Base-by-base conservation (phyloP, 306 rosid genomes). In the Argentina anserina region DNA sequence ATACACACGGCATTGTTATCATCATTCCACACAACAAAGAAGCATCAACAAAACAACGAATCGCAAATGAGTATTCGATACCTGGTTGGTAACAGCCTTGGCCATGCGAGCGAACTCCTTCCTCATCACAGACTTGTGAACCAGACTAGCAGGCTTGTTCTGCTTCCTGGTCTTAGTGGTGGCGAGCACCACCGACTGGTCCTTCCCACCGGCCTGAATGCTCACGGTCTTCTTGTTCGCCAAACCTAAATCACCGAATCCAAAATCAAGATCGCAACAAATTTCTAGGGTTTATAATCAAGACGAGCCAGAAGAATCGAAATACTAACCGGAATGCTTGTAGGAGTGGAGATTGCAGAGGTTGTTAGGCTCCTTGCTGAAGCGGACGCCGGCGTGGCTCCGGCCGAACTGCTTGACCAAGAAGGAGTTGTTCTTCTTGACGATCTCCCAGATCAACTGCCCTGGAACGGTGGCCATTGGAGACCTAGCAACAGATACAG, bases 391-490 rank as follows among this genome's bases (percentile, higher is more conserved):
- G 20, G 86, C 89, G 47, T 87, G 87, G 67, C 93, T 90, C 9
- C 84, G 86, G n/a, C 97, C 96, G 11, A 92, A 92, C 81, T 92
- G 84, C 36, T 90, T 92, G 18, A 92, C 94, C 73, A 92, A 73
- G 7, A 87, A 92, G 0, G 81, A 92, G 82, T 81, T 92, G 86
- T 90, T 88, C 76, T 71, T 87, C 93, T 92, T 89, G 66, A 92
- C 96, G 59, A 92, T 85, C 90, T 90, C 94, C 96, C 96, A 92
- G 33, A 92, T 67, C 58, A 90, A 80, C 25, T 80, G 93, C 41
- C 92, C 97, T 23, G 97, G 89, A 47, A 92, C 88, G 4, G 87
- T 79, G 41, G 93, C 82, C 97, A 92, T 91, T 62, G 13, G 66
- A 45, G 0, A 58, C 29, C 67, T 55, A 25, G 53, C 20, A 23